These are phyloP conservation scores for Penicillium griseofulvum DNA, from an alignment of 2,329 filamentous ascomycete species.

Conservation along the genomic window DNA sequence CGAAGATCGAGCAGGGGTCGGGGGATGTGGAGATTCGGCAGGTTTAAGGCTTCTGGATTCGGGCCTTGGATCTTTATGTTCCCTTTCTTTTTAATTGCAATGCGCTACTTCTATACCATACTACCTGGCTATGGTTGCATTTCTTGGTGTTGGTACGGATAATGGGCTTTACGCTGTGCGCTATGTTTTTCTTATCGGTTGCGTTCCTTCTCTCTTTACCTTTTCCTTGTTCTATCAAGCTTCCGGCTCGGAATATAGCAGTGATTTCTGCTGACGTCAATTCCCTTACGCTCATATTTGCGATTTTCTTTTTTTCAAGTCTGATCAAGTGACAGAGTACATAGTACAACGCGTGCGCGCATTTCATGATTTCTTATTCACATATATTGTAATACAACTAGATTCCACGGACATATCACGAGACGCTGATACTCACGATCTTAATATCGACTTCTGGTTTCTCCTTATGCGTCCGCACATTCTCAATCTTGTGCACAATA, in stretches of 20 bases:
- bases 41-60: slow-evolving; percentile 15
- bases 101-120: not conserved
- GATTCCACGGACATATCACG: slow-evolving; percentile 12
- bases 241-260: not conserved
- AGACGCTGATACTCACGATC: slow-evolving; percentile 73
- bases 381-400: not conserved
- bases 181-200: not conserved
- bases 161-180: not conserved
- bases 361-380: slow-evolving; percentile 1
- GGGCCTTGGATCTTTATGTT: not conserved
- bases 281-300: not conserved
- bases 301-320: not conserved
- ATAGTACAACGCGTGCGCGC: slow-evolving; percentile 1
- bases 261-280: not conserved
- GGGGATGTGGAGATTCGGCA: slow-evolving; percentile 28
- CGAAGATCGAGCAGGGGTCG: slow-evolving; percentile 17
- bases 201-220: not conserved
- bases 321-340: not conserved
- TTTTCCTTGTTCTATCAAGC: not conserved
- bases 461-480: slow-evolving; percentile 79
- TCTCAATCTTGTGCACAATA: slow-evolving; percentile 95
- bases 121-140: slow-evolving; percentile 2
- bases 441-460: slow-evolving; percentile 97
- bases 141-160: slow-evolving; percentile 4
- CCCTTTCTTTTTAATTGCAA: not conserved